Evolutionary conservation across 2,329 filamentous ascomycete species (phyloP).

Genomic region (Epichloe uncinata): DNA sequence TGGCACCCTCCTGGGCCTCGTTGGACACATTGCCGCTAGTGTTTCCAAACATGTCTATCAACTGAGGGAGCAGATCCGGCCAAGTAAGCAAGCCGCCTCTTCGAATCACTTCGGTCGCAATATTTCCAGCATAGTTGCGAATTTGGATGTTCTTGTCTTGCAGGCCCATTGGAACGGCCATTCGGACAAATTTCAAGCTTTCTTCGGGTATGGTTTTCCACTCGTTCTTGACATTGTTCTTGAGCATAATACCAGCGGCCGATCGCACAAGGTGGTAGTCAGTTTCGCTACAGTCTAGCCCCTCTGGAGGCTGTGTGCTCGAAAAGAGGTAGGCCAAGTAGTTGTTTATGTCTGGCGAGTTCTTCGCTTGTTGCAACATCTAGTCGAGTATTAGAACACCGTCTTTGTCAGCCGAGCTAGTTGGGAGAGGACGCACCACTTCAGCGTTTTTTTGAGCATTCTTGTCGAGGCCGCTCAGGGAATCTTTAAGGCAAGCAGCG

Average conservation of each 20-base stretch:
- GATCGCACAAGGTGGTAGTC: constrained; percentile 68
- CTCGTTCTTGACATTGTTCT: constrained; percentile 72
- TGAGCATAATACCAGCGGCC: constrained; percentile 85
- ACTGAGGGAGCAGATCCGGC: constrained; percentile 78
- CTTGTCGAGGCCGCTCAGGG: constrained; percentile 71
- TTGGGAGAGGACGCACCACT: constrained; percentile 42
- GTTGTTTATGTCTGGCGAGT: constrained; percentile 88
- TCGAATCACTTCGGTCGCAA: constrained; percentile 83
- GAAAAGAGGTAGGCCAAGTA: constrained; percentile 89
- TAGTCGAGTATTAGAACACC: constrained; percentile 24
- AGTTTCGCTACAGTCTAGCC: constrained; percentile 42
- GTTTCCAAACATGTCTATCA: constrained; percentile 68
- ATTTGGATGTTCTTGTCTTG: constrained; percentile 75
- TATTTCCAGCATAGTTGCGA: constrained; percentile 78
- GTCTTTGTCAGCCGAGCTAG: not conserved
- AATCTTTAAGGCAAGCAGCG: constrained; percentile 79
- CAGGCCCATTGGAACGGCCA: constrained; percentile 63
- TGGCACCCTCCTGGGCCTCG: constrained; percentile 79
- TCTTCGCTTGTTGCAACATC: constrained; percentile 88
- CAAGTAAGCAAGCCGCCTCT: constrained; percentile 77
- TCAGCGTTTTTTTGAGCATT: constrained; percentile 80
- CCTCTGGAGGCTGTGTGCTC: constrained; percentile 47
- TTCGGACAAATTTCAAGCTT: constrained; percentile 65
- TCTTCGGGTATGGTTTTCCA: constrained; percentile 64
- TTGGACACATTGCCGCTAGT: constrained; percentile 50